Conservation (phyloP, 1,284 basidiomycete genomes). For the Sphagnurus paluster region DNA sequence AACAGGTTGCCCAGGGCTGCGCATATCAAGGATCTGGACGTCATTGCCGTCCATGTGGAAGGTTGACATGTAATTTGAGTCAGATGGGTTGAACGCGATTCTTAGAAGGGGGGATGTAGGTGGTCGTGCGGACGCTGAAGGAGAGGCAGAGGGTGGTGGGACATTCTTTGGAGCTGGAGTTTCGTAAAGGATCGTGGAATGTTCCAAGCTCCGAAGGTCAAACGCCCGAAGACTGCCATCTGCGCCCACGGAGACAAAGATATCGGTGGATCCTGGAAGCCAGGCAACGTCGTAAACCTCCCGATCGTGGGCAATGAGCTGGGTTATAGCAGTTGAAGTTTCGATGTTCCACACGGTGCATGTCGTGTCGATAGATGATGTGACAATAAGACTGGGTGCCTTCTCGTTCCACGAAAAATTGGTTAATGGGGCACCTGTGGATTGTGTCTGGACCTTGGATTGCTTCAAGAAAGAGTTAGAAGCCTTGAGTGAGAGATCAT, state of each 20-base stretch:
- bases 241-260: slow-evolving; percentile 98
- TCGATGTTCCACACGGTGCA: slow-evolving; percentile 98
- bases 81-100: slow-evolving; percentile 84
- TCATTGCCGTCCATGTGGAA: slow-evolving; percentile 89
- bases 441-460: slow-evolving; percentile 85
- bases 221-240: slow-evolving; percentile 97
- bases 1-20: slow-evolving; percentile 90
- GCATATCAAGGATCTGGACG: slow-evolving; percentile 92
- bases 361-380: slow-evolving; percentile 95
- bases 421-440: slow-evolving; percentile 85
- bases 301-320: slow-evolving; percentile 96
- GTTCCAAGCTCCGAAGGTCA: slow-evolving; percentile 93
- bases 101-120: slow-evolving; percentile 80
- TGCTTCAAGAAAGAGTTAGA: slow-evolving; percentile 52
- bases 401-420: slow-evolving; percentile 97
- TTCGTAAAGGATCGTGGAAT: slow-evolving; percentile 98
- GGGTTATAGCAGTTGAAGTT: slow-evolving; percentile 92
- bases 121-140: slow-evolving; percentile 61
- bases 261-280: slow-evolving; percentile 97
- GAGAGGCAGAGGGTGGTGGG: slow-evolving; percentile 54
- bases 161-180: slow-evolving; percentile 78
- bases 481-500: not conserved
- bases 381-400: slow-evolving; percentile 85
- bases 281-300: slow-evolving; percentile 98
- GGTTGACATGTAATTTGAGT: slow-evolving; percentile 91